Evolutionary conservation across 306 rosid genomes (phyloP), one percentile per base, ranked within the genome.

Genomic region (Urtica urens): DNA sequence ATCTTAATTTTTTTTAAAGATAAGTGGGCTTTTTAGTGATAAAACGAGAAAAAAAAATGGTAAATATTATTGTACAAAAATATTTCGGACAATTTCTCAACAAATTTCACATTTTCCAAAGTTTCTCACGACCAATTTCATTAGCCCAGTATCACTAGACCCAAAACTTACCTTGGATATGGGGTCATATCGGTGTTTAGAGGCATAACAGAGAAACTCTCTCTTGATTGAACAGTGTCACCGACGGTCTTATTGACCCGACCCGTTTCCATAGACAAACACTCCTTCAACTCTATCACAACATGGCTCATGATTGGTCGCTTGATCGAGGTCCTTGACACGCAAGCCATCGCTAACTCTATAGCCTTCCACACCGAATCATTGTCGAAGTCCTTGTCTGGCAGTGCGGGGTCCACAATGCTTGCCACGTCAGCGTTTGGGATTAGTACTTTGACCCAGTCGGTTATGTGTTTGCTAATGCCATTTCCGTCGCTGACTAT

Each of bases 241-340:
- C 30, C 39, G 2, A n/a, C n/a, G n/a, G 12, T 19, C 18, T 25
- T 29, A 19, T 12, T 44, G n/a, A n/a, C n/a, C n/a, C 51, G 22
- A 19, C 40, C 62, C 49, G 53, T 42, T 22, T 69, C 75, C 39
- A 40, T 10, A 7, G 48, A 56, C 73, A 72, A 57, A 43, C 82
- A 68, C 14, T 68, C 62, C 58, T 73, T 69, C 29, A 79, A 38
- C 44, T 71, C 73, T 11, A 24, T 27, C 65, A 74, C 77, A 5
- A 77, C 68, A 24, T 49, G 40, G 30, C 63, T 58, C 75, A 83
- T 79, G 60, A 20, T 46, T 24, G 81, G 90, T 81, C 86, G 69
- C 15, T 8, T 24, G 1, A 14, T 26, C 30, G 73, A 50, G 15
- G 6, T 8, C 3, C 20, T 9, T 39, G 72, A 59, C 1, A 60